These are phyloP conservation scores for Neobulgaria alba DNA, from an alignment of 2,329 filamentous ascomycete species.

Conservation along the genomic window DNA sequence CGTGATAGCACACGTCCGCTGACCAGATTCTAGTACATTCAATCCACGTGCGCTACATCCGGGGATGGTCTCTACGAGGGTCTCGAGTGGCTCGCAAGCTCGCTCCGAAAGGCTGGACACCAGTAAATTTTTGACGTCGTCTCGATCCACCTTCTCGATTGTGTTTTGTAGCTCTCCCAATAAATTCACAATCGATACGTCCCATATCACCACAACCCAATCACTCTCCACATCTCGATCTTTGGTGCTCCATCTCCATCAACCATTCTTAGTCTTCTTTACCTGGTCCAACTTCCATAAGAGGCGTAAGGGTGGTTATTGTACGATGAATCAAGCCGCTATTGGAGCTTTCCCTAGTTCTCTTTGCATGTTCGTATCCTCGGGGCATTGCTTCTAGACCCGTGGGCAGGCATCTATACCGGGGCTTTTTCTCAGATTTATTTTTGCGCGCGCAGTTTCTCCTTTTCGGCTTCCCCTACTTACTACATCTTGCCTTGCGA, in stretches of 20 bases:
- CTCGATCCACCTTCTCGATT: slow-evolving; percentile 15
- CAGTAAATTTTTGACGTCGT: slow-evolving; percentile 39
- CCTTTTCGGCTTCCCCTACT: slow-evolving; percentile 22
- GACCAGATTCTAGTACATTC: slow-evolving; percentile 71
- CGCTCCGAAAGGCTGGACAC: slow-evolving; percentile 67
- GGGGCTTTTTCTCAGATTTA: slow-evolving; percentile 17
- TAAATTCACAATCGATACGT: slow-evolving; percentile 23
- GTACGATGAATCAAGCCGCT: slow-evolving; percentile 28
- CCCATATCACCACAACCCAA: slow-evolving; percentile 21
- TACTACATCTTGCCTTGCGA: slow-evolving; percentile 27
- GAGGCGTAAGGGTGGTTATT: slow-evolving; percentile 31
- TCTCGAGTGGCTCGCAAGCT: slow-evolving; percentile 85
- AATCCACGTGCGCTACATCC: slow-evolving; percentile 98
- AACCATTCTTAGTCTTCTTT: slow-evolving; percentile 26
- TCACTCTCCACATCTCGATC: slow-evolving; percentile 23
- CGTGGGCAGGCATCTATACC: slow-evolving; percentile 5
- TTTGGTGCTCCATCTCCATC: slow-evolving; percentile 24
- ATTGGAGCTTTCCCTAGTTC: slow-evolving; percentile 3
- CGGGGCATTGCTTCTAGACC: slow-evolving; percentile 20
- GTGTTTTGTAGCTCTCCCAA: slow-evolving; percentile 21
- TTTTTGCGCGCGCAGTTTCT: slow-evolving; percentile 19
- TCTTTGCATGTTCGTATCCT: slow-evolving; percentile 6
- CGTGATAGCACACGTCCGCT: slow-evolving; percentile 1
- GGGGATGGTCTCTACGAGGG: slow-evolving; percentile 99
- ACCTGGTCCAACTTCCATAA: slow-evolving; percentile 25